Conservation (phyloP, 108 stramenopile species). For the Cyclotella kingstonii region DNA sequence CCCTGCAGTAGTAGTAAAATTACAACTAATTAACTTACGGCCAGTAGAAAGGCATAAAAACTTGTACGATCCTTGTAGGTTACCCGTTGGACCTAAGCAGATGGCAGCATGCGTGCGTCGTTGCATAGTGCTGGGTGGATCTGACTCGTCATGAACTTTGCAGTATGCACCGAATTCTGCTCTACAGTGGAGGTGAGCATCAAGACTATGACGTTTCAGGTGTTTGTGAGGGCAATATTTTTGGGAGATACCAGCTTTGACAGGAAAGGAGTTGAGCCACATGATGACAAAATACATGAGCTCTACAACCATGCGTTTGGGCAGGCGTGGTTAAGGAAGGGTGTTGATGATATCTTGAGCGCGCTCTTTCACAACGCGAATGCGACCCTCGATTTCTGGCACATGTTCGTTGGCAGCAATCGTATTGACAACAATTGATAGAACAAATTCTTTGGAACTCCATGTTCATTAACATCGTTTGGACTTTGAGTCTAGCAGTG, state of each 20-base stretch:
- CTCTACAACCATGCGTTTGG: conserved; percentile 15
- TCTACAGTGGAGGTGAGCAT: neutral
- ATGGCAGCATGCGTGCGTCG: too few relatives aligned
- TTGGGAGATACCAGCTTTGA: conserved; percentile 38
- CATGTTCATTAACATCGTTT: conserved; percentile 9
- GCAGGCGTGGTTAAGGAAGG: conserved; percentile 34
- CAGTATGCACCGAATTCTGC: neutral
- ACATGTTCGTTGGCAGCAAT: conserved; percentile 15
- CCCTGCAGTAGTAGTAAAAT: too few relatives aligned
- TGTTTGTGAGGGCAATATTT: conserved; percentile 17
- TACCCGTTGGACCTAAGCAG: too few relatives aligned
- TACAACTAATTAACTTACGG: too few relatives aligned
- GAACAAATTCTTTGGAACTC: conserved; percentile 16
- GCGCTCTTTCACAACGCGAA: conserved; percentile 47
- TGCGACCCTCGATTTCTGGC: neutral
- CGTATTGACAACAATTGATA: conserved; percentile 7
- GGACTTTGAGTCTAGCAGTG: conserved; percentile 15
- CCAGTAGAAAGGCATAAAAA: too few relatives aligned
- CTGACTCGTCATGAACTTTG: neutral
- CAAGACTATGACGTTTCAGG: neutral
- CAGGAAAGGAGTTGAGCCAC: too few relatives aligned
- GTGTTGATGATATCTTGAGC: conserved; percentile 15
- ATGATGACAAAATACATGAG: conserved; percentile 18
- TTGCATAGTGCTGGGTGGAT: too few relatives aligned
- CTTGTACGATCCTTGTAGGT: too few relatives aligned